Percentiles rank a stretch among this genome's conserved stretches.
These are phyloP conservation scores for Pyrus hybrid DNA, from an alignment of 331 rosid genomes.

Conservation along the genomic window DNA sequence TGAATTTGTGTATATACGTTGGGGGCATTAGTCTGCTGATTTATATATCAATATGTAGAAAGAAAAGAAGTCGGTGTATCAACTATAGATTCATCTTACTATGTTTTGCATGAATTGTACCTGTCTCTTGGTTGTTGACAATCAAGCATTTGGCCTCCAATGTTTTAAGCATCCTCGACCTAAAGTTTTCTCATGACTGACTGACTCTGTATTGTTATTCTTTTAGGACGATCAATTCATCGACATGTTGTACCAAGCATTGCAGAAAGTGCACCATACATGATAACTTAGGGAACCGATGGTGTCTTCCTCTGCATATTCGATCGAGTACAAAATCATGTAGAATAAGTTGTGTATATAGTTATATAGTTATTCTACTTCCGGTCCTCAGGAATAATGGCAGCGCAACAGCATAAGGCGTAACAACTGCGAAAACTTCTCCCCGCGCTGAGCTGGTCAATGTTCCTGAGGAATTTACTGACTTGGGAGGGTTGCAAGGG, in stretches of 20 bases:
- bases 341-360: conserved; percentile 41
- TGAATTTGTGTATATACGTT: not conserved
- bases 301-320: conserved; percentile 6
- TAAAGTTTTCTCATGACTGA: conserved; percentile 1
- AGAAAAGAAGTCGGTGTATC: not conserved
- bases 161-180: not conserved
- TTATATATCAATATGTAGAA: not conserved
- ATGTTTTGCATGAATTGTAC: not conserved
- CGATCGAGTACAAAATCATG: conserved; percentile 14
- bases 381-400: conserved; percentile 21
- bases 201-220: conserved; percentile 12
- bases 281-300: conserved; percentile 19
- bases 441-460: not conserved
- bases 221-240: conserved; percentile 80
- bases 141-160: not conserved
- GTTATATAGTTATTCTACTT: conserved; percentile 26
- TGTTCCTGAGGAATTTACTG: not conserved
- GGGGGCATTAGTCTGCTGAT: not conserved
- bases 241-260: conserved; percentile 59
- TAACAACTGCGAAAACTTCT: not conserved
- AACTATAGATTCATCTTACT: not conserved
- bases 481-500: conserved; percentile 6
- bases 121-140: no score
- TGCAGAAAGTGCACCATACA: conserved; percentile 55
- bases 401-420: conserved; percentile 10